These are phyloP conservation scores for Myrmaecium sp. DNA, from an alignment of 2,329 filamentous ascomycete genomes.

Conservation along the genomic window DNA sequence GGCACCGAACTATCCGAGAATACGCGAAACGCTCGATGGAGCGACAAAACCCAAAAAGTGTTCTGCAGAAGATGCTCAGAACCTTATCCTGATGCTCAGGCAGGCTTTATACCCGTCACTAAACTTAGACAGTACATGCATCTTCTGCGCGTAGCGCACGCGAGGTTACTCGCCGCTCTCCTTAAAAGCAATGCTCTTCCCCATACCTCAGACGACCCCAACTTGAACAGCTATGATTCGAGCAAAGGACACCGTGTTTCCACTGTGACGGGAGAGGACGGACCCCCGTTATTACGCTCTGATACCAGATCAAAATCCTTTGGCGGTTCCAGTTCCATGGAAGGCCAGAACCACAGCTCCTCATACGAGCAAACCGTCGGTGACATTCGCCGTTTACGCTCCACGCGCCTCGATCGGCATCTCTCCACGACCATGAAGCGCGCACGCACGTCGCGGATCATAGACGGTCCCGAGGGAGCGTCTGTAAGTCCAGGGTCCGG, in stretches of 20 bases:
- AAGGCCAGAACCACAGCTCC: conserved; percentile 39
- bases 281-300: conserved; percentile 39
- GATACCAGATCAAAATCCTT: conserved; percentile 62
- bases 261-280: conserved; percentile 23
- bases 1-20: conserved; percentile 52
- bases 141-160: conserved; percentile 76
- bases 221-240: conserved; percentile 47
- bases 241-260: conserved; percentile 43
- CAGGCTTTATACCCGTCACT: conserved; percentile 58
- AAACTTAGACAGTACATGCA: conserved; percentile 92
- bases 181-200: conserved; percentile 68
- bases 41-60: conserved; percentile 47
- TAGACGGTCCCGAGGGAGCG: conserved; percentile 65
- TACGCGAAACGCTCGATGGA: conserved; percentile 55
- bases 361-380: conserved; percentile 93
- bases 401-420: conserved; percentile 85
- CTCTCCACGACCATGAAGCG: conserved; percentile 85
- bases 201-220: conserved; percentile 56
- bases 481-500: conserved; percentile 54
- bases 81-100: conserved; percentile 37
- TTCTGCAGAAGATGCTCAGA: conserved; percentile 54
- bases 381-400: conserved; percentile 80
- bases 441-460: conserved; percentile 76
- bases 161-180: conserved; percentile 72
- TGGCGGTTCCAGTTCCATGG: conserved; percentile 40